Base-by-base conservation (phyloP, 192 early-diverging fungal species). In the Obelidium mucronatum region DNA sequence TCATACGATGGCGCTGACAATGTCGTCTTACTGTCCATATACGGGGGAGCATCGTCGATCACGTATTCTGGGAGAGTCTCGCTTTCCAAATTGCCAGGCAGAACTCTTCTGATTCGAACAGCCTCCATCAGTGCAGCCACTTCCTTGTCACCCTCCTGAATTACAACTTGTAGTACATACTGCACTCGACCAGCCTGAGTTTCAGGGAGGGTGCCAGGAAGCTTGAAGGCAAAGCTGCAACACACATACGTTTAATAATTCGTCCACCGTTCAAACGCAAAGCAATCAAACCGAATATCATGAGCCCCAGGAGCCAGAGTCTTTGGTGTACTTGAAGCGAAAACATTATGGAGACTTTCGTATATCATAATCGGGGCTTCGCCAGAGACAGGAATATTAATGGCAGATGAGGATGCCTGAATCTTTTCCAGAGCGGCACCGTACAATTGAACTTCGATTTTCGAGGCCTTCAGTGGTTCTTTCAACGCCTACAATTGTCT, bases 171-270 rank as follows among this genome's bases (percentile, higher is more conserved):
- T 2, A 76, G 30, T 11, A 76, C 65, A 36, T 76, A 76, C 36
- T 66, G 75, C 42, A 66, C 62, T 24, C 73, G 33, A 24, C 51
- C 44, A 26, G 52, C 63, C n/a, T 66, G 64, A 11, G 75, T 76
- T n/a, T 17, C 65, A 1, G 65, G 62, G 11, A 68, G 44, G 2
- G 24, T 54, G 19, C 75, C 75, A 24, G 75, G 75, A 39, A 76
- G 64, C 75, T 76, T 76, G 54, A 76, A 76, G 52, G 68, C 22
- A 30, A 76, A 76, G 5, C 75, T 26, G 40, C 62, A 48, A 11
- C 19, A 19, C 11, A 48, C 19, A 19, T 48, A 19, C 24, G 58
- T 26, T 60, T 8, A 60, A 24, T 60, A 19, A 6, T 48, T 48
- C 19, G 44, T 19, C 44, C 8, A 48, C 19, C 19, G 11, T 15